These are phyloP conservation scores for Xylaria digitata DNA, from an alignment of 2,329 filamentous ascomycete genomes.

Conservation along the genomic window DNA sequence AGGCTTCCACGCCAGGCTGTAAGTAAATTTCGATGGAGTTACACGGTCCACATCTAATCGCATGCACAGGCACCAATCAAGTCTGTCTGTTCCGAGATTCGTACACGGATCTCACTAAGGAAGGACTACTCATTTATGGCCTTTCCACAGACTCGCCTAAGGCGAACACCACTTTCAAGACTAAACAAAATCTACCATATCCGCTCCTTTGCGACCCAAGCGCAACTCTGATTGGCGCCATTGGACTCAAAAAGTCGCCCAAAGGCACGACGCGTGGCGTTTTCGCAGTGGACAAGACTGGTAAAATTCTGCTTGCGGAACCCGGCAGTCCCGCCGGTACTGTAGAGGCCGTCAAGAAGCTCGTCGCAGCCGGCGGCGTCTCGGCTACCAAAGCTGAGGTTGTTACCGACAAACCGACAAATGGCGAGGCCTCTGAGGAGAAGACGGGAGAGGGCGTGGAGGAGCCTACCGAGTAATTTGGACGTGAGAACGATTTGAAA, in stretches of 20 bases:
- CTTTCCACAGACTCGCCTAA: slow-evolving; percentile 89
- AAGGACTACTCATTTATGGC: slow-evolving; percentile 88
- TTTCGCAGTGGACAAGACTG: slow-evolving; percentile 84
- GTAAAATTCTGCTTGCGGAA: slow-evolving; percentile 81
- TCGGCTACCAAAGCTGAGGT: slow-evolving; percentile 42
- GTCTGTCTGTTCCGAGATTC: slow-evolving; percentile 92
- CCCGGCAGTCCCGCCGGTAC: slow-evolving; percentile 82
- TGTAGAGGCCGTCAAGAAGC: slow-evolving; percentile 77
- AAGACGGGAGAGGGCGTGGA: slow-evolving; percentile 58
- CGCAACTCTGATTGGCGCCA: slow-evolving; percentile 79
- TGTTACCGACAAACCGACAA: slow-evolving; percentile 42
- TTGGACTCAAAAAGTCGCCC: slow-evolving; percentile 88
- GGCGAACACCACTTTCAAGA: slow-evolving; percentile 91
- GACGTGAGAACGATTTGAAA: slow-evolving; percentile 10
- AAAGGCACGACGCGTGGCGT: slow-evolving; percentile 87
- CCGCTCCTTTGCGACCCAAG: slow-evolving; percentile 85
- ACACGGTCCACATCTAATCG: slow-evolving; percentile 23
- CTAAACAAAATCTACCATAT: slow-evolving; percentile 90
- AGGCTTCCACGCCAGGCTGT: slow-evolving; percentile 95
- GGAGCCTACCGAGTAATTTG: slow-evolving; percentile 35
- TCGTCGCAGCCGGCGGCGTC: slow-evolving; percentile 64
- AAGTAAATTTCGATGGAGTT: slow-evolving; percentile 56
- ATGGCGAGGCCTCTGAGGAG: slow-evolving; percentile 51
- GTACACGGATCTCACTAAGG: slow-evolving; percentile 78
- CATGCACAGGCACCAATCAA: slow-evolving; percentile 82